Conservation (phyloP, 2,329 filamentous ascomycete species). For the Ophiostoma novo-ulmi region DNA sequence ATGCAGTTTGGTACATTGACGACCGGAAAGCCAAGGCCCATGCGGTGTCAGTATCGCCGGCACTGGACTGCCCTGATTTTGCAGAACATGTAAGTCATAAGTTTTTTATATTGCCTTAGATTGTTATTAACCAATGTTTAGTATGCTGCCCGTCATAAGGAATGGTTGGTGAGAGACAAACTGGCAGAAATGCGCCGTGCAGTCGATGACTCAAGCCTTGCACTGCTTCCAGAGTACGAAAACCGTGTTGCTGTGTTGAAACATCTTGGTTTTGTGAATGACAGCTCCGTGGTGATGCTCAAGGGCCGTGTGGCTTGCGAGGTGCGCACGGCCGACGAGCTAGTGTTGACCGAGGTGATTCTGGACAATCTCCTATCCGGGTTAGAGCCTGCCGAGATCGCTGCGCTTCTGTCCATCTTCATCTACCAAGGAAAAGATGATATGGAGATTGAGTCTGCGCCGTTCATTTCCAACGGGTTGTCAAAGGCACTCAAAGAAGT, state of each 20-base stretch:
- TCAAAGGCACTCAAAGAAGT: slow-evolving; percentile 81
- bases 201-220: slow-evolving; percentile 93
- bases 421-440: slow-evolving; percentile 86
- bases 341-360: slow-evolving; percentile 92
- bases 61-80: slow-evolving; percentile 69
- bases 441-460: slow-evolving; percentile 61
- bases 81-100: slow-evolving; percentile 70
- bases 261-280: slow-evolving; percentile 88
- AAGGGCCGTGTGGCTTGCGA: slow-evolving; percentile 99
- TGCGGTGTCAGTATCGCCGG: slow-evolving; percentile 59
- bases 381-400: slow-evolving; percentile 94
- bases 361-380: slow-evolving; percentile 94
- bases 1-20: slow-evolving; percentile 72
- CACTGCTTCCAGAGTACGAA: slow-evolving; percentile 92
- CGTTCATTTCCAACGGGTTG: slow-evolving; percentile 74
- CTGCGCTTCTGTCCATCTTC: slow-evolving; percentile 85
- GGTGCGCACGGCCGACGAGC: slow-evolving; percentile 92
- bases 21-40: slow-evolving; percentile 59
- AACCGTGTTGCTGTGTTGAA: slow-evolving; percentile 88
- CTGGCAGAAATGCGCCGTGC: slow-evolving; percentile 81
- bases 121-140: neutral
- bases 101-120: neutral
- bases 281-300: slow-evolving; percentile 78
- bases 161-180: slow-evolving; percentile 93
- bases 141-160: slow-evolving; percentile 84